phyloP scores from a whole-genome alignment of 2,329 filamentous ascomycete genomes.

The Ascochyta pisi region DNA sequence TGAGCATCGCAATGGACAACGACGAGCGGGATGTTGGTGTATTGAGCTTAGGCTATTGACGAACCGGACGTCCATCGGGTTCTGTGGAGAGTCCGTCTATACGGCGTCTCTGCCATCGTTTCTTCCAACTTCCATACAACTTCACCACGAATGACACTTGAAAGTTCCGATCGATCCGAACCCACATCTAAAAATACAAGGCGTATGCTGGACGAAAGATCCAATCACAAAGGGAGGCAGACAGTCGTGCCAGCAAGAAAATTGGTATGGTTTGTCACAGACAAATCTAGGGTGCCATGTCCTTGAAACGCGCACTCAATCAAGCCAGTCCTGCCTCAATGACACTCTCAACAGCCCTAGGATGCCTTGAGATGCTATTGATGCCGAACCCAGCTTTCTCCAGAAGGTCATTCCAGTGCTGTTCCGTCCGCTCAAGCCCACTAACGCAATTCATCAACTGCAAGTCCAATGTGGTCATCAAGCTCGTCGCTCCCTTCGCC shows the following conservation, averaged over 20 bases:
- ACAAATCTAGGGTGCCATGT: too few relatives aligned
- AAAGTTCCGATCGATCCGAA: neutral
- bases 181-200: neutral
- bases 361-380: constrained; percentile 10
- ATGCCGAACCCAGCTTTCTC: constrained; percentile 8
- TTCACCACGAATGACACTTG: neutral
- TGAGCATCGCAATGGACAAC: too few relatives aligned
- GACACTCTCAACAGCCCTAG: constrained; percentile 14
- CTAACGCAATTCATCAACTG: constrained; percentile 16
- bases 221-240: too few relatives aligned
- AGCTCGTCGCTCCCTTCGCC: constrained; percentile 10
- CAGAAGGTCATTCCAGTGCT: constrained; percentile 13
- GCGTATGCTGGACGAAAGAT: too few relatives aligned
- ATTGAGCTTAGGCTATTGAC: neutral
- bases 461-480: constrained; percentile 16
- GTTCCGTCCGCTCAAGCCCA: constrained; percentile 15
- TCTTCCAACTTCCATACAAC: neutral
- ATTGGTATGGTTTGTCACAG: too few relatives aligned
- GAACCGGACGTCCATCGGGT: neutral
- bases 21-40: neutral
- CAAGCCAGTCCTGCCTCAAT: constrained; percentile 11
- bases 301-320: neutral
- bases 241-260: too few relatives aligned
- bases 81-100: neutral
- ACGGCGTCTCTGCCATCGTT: neutral